Conservation (phyloP, 2,329 filamentous ascomycete genomes). For the Neonectria ditissima region DNA sequence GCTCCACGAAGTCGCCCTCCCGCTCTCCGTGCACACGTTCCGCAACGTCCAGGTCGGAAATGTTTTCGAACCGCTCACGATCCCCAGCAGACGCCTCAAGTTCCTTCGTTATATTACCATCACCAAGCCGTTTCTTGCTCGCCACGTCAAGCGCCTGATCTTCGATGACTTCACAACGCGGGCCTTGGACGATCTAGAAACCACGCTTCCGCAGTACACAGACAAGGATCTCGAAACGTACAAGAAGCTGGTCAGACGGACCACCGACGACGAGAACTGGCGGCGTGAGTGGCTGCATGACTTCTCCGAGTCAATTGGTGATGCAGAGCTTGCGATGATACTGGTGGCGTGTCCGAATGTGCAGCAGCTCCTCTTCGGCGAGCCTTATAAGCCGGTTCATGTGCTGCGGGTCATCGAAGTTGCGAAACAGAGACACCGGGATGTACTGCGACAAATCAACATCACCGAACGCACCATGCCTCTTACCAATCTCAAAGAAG, state of each 20-base stretch:
- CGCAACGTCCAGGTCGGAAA: not conserved
- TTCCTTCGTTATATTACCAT: constrained; percentile 18
- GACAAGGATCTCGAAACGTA: not conserved
- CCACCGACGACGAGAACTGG: not conserved
- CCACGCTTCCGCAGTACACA: not conserved
- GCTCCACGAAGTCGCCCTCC: constrained; percentile 3
- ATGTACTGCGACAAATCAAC: not conserved
- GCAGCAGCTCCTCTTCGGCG: not conserved
- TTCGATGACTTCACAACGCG: constrained; percentile 2
- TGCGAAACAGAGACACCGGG: not conserved
- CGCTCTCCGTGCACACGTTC: constrained; percentile 11
- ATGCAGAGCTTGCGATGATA: constrained; percentile 7
- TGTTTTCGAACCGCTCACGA: not conserved
- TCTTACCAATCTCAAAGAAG: constrained; percentile 4
- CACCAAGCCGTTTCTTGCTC: constrained; percentile 14
- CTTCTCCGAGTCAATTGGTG: not conserved
- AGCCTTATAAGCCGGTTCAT: not conserved
- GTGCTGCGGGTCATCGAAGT: not conserved
- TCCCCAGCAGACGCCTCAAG: constrained; percentile 9
- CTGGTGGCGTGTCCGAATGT: constrained; percentile 3
- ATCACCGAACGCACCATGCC: not conserved
- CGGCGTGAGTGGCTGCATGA: constrained; percentile 10
- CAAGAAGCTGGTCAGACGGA: not conserved
- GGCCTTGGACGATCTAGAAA: not conserved
- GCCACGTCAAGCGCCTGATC: constrained; percentile 5